phyloP scores from a whole-genome alignment of 1,284 basidiomycete species.

The Puccinia brachypodii region DNA sequence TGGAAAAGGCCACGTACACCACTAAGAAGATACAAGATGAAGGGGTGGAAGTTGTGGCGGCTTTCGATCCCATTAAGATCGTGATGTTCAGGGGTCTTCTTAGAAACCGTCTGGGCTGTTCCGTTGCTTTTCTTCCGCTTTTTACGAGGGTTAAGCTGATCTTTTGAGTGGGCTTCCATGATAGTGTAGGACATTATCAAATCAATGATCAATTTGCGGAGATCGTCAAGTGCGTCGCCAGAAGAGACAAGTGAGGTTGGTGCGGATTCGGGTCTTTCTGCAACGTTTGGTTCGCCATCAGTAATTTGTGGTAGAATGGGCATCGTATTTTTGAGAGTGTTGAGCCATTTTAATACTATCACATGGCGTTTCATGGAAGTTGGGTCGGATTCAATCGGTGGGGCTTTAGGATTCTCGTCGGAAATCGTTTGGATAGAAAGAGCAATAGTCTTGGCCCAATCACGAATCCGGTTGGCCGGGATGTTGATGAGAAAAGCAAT shows the following conservation, averaged over 20 bases:
- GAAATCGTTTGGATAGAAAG: neutral
- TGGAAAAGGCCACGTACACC: neutral
- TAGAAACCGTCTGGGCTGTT: neutral
- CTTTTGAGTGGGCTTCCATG: neutral
- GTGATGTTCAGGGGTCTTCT: neutral
- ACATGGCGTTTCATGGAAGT: neutral
- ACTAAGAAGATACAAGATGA: neutral
- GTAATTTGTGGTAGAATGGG: no score
- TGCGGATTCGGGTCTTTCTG: no score
- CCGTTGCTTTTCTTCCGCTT: neutral
- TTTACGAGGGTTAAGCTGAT: neutral
- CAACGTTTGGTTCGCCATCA: no score
- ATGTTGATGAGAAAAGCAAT: neutral
- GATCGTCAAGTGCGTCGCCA: neutral
- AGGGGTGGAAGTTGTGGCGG: neutral
- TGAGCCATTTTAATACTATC: neutral
- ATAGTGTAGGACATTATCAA: neutral
- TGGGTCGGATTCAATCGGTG: neutral
- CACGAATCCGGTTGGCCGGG: neutral
- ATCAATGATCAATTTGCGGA: neutral
- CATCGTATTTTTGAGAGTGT: neutral
- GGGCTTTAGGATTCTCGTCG: neutral
- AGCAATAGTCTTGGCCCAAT: neutral
- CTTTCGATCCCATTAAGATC: neutral
- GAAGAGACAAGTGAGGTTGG: neutral